Conservation (phyloP, 2,329 filamentous ascomycete genomes). For the Cytospora leucostoma region DNA sequence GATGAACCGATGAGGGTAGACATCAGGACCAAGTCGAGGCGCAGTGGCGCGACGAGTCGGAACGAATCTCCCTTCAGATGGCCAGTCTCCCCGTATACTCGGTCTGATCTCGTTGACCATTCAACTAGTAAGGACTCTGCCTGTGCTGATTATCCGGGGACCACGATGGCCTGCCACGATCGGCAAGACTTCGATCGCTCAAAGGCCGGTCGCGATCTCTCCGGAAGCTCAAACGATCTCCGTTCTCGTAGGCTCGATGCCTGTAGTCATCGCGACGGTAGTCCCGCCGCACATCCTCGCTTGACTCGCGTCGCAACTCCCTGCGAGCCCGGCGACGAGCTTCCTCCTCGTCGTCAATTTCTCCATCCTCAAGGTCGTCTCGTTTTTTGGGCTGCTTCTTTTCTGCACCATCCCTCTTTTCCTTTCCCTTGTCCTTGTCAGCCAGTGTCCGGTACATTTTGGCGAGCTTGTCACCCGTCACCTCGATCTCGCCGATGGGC, state of each 20-base stretch:
- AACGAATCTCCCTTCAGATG: background rate
- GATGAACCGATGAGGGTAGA: background rate
- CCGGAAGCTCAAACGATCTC: slow-evolving; percentile 36
- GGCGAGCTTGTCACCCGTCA: slow-evolving; percentile 40
- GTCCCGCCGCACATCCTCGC: slow-evolving; percentile 36
- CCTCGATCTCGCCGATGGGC: slow-evolving; percentile 41
- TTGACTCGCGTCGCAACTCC: slow-evolving; percentile 24
- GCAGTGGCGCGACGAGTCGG: background rate
- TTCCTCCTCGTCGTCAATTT: slow-evolving; percentile 42
- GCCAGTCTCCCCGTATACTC: background rate
- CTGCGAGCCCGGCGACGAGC: slow-evolving; percentile 31
- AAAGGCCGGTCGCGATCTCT: slow-evolving; percentile 34
- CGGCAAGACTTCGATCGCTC: slow-evolving; percentile 30
- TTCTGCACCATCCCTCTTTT: slow-evolving; percentile 33
- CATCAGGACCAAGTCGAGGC: background rate
- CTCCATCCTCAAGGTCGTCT: slow-evolving; percentile 41
- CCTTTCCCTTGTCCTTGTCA: slow-evolving; percentile 35
- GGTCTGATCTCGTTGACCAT: background rate
- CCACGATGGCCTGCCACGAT: slow-evolving; percentile 34
- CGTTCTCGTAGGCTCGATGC: slow-evolving; percentile 36
- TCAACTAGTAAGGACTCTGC: slow-evolving; percentile 35
- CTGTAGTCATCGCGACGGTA: slow-evolving; percentile 35
- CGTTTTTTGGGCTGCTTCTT: slow-evolving; percentile 32
- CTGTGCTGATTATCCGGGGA: slow-evolving; percentile 34
- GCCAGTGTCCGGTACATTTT: slow-evolving; percentile 41